These are phyloP conservation scores for Phytophthora lateralis DNA, from an alignment of 352 stramenopile genomes.

Conservation along the genomic window DNA sequence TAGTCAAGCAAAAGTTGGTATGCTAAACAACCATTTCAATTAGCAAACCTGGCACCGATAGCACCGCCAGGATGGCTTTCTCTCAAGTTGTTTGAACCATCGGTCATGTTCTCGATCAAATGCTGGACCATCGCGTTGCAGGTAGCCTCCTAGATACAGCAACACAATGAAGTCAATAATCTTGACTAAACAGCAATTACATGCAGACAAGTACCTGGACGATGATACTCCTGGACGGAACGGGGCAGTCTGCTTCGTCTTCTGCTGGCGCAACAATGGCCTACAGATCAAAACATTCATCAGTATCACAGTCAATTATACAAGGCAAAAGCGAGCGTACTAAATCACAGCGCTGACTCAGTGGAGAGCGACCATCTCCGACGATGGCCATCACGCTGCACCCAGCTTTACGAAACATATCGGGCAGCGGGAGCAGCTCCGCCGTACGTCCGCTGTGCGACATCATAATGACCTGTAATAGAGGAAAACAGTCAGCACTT, in stretches of 20 bases:
- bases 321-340: slow-evolving; percentile 8
- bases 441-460: slow-evolving; percentile 76
- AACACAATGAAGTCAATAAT: slow-evolving; percentile 1
- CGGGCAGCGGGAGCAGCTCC: slow-evolving; percentile 62
- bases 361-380: slow-evolving; percentile 37
- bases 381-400: slow-evolving; percentile 61
- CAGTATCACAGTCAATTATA: background rate
- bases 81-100: slow-evolving; percentile 40
- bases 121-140: slow-evolving; percentile 77
- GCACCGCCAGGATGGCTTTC: slow-evolving; percentile 74
- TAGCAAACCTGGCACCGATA: slow-evolving; percentile 50
- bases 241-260: slow-evolving; percentile 55
- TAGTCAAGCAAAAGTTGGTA: slow-evolving; percentile 7
- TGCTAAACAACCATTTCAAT: slow-evolving; percentile 10
- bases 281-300: slow-evolving; percentile 22
- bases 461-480: slow-evolving; percentile 59
- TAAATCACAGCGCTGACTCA: slow-evolving; percentile 47
- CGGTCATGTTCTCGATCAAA: slow-evolving; percentile 45
- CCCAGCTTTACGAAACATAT: slow-evolving; percentile 42
- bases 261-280: slow-evolving; percentile 47
- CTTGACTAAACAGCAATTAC: background rate
- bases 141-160: slow-evolving; percentile 55
- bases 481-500: background rate
- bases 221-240: slow-evolving; percentile 81
- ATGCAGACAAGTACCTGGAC: slow-evolving; percentile 52